Conservation (phyloP, 768 basidiomycete species). For the Tricholoma sp. region DNA sequence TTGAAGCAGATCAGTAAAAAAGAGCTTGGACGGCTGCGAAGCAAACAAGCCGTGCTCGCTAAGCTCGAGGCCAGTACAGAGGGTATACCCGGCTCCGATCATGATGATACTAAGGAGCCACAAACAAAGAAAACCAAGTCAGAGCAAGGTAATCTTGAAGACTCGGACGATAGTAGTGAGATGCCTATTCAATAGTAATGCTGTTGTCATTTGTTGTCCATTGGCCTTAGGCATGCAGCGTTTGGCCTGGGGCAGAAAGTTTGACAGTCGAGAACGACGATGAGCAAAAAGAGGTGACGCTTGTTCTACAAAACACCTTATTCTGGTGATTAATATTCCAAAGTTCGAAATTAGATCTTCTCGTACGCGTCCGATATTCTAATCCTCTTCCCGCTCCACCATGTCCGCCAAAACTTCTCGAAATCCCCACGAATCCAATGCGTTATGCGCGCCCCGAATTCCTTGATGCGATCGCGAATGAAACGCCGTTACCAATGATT, state of each 20-base stretch:
- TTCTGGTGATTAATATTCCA: constrained; percentile 9
- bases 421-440: constrained; percentile 85
- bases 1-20: constrained; percentile 38
- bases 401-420: constrained; percentile 92
- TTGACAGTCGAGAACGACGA: background rate
- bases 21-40: constrained; percentile 45
- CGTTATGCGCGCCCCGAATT: constrained; percentile 88
- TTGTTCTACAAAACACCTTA: background rate
- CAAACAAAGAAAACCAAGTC: constrained; percentile 33
- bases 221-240: background rate
- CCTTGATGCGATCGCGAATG: constrained; percentile 72
- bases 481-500: constrained; percentile 88
- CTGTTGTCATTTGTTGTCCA: background rate
- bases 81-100: constrained; percentile 1
- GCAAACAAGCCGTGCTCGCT: constrained; percentile 42
- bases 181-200: constrained; percentile 11
- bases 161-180: constrained; percentile 3
- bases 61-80: constrained; percentile 19
- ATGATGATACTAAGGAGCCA: constrained; percentile 24
- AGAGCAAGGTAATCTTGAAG: constrained; percentile 16
- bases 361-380: constrained; percentile 88
- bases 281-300: constrained; percentile 22
- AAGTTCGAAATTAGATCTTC: constrained; percentile 75
- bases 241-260: background rate
- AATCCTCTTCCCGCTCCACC: constrained; percentile 95